These are phyloP conservation scores for Scheffersomyces illinoinensis DNA, from an alignment of 1,139 yeast species.

Conservation along the genomic window DNA sequence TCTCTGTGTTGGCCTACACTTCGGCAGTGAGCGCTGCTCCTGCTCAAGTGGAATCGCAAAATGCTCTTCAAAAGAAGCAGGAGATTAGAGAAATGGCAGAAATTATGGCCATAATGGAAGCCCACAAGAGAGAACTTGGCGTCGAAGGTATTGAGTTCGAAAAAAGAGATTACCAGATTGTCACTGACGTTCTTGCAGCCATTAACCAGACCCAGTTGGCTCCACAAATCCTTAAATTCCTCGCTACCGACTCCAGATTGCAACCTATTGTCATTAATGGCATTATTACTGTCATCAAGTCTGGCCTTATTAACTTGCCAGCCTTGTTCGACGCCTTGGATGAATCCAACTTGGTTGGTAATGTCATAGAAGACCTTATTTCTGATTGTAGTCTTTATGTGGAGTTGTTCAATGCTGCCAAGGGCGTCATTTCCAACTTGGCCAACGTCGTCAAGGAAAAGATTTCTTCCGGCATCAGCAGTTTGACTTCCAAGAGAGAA, in stretches of 20 bases:
- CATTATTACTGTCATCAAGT: conserved; percentile 31
- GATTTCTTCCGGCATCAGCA: conserved; percentile 21
- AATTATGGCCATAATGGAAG: conserved; percentile 22
- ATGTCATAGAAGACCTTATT: conserved; percentile 40
- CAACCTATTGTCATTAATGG: conserved; percentile 38
- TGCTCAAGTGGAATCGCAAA: conserved; percentile 10
- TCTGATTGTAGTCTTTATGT: conserved; percentile 44
- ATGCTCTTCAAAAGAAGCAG: conserved; percentile 9
- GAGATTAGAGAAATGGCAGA: conserved; percentile 20
- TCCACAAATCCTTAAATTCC: conserved; percentile 36
- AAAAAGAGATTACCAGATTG: conserved; percentile 33
- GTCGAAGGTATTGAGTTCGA: conserved; percentile 13
- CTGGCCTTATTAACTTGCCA: conserved; percentile 34
- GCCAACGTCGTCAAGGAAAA: conserved; percentile 28
- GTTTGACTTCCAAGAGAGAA: conserved; percentile 19
- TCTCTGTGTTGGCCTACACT: conserved; percentile 29
- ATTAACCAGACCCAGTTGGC: conserved; percentile 41
- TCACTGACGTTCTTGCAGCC: conserved; percentile 43
- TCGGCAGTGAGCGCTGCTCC: conserved; percentile 33
- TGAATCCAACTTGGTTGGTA: conserved; percentile 37
- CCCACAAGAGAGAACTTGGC: conserved; percentile 32
- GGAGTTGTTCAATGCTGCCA: conserved; percentile 36
- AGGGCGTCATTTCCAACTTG: conserved; percentile 27
- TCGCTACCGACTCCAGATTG: conserved; percentile 35
- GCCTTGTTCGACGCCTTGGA: conserved; percentile 41